Conservation (phyloP, 495 filamentous ascomycete genomes). For the Neurospora sp. region DNA sequence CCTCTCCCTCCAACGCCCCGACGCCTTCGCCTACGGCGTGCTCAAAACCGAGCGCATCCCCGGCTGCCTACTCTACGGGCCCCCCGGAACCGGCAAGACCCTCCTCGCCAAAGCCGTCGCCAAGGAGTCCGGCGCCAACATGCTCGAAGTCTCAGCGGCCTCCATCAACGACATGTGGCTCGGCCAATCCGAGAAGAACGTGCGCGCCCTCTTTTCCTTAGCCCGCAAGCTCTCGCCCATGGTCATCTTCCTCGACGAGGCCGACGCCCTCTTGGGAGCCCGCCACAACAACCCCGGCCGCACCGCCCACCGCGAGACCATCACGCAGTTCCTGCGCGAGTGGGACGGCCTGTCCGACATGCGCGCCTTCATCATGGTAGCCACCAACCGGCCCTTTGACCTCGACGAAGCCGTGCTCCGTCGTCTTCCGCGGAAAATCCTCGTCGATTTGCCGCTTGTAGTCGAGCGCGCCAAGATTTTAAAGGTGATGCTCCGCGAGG, state of each 20-base stretch:
- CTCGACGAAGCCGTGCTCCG: constrained; percentile 90
- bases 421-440: constrained; percentile 68
- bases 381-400: constrained; percentile 93
- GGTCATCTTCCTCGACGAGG: constrained; percentile 95
- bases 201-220: constrained; percentile 81
- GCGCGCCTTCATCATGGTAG: constrained; percentile 95
- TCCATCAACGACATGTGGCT: constrained; percentile 95
- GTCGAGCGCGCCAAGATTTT: constrained; percentile 73
- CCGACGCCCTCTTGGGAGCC: constrained; percentile 79
- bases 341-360: constrained; percentile 90
- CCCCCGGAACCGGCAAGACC: constrained; percentile 93
- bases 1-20: constrained; percentile 76
- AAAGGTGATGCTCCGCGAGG: constrained; percentile 72
- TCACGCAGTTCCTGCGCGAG: constrained; percentile 96
- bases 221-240: constrained; percentile 89
- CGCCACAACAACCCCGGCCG: constrained; percentile 49
- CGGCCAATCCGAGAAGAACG: constrained; percentile 94
- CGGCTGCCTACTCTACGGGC: constrained; percentile 84
- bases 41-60: constrained; percentile 84
- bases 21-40: constrained; percentile 93
- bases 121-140: constrained; percentile 84
- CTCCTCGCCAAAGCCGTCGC: constrained; percentile 92
- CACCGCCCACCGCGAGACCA: constrained; percentile 71
- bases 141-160: constrained; percentile 46
- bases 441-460: constrained; percentile 78